Conservation (phyloP, 1,139 yeast species). For the Debaryomyces sp. region DNA sequence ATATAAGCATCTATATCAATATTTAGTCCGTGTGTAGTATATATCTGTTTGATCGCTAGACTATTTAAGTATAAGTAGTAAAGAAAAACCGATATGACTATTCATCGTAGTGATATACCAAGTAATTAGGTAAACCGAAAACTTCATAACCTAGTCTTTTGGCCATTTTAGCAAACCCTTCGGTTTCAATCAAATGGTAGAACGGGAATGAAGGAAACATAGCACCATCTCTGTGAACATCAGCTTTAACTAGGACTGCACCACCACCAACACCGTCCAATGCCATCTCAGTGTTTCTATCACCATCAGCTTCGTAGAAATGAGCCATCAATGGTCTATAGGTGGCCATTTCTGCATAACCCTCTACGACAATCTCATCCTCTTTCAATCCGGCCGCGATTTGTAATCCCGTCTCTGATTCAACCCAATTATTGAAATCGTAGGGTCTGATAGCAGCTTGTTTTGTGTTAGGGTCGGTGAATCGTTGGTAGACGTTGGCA, state of each 20-base stretch:
- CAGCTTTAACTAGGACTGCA: slow-evolving; percentile 92
- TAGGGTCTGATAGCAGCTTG: slow-evolving; percentile 77
- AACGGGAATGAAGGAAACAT: slow-evolving; percentile 99
- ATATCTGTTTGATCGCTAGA: not conserved
- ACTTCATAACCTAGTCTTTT: slow-evolving; percentile 90
- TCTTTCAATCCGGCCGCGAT: slow-evolving; percentile 72
- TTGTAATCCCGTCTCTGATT: slow-evolving; percentile 80
- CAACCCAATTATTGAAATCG: slow-evolving; percentile 96
- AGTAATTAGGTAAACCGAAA: slow-evolving; percentile 89
- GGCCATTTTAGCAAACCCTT: slow-evolving; percentile 98
- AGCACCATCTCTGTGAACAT: slow-evolving; percentile 98
- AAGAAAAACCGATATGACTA: slow-evolving; percentile 18
- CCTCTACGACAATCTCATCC: slow-evolving; percentile 92
- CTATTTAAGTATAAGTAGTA: not conserved
- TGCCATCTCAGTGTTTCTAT: slow-evolving; percentile 64
- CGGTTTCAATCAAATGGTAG: slow-evolving; percentile 94
- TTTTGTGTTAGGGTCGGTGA: slow-evolving; percentile 56
- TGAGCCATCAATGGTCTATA: slow-evolving; percentile 96
- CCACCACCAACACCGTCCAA: slow-evolving; percentile 99
- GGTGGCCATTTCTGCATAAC: slow-evolving; percentile 90
- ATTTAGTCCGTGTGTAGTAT: not conserved
- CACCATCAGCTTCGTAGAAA: slow-evolving; percentile 69
- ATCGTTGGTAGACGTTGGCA: slow-evolving; percentile 92
- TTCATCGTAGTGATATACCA: slow-evolving; percentile 85
- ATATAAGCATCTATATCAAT: not conserved